Conservation (phyloP, 768 basidiomycete species). For the Cyclocybe cylindracea region DNA sequence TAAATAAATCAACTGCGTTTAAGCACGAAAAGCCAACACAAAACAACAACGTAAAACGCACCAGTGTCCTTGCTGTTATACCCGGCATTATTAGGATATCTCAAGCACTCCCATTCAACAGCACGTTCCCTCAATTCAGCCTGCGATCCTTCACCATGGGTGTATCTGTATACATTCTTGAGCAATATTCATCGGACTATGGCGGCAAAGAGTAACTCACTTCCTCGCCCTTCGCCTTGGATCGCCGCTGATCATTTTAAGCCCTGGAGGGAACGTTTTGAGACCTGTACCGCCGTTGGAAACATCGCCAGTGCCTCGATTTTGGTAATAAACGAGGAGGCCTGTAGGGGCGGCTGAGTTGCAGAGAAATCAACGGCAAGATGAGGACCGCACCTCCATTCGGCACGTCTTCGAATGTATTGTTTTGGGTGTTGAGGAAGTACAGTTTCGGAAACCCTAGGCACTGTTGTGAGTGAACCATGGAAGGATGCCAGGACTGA, state of each 20-base stretch:
- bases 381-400: slow-evolving; percentile 32
- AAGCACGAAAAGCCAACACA: background rate
- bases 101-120: slow-evolving; percentile 39
- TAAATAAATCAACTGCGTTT: background rate
- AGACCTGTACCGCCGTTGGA: slow-evolving; percentile 40
- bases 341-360: slow-evolving; percentile 15
- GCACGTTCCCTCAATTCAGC: slow-evolving; percentile 40
- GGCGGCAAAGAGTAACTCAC: slow-evolving; percentile 13
- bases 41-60: background rate
- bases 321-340: slow-evolving; percentile 43
- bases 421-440: slow-evolving; percentile 39
- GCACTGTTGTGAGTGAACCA: no score
- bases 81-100: slow-evolving; percentile 31
- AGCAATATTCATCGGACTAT: background rate
- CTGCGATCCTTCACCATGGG: slow-evolving; percentile 34
- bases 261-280: slow-evolving; percentile 43
- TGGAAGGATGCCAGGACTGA: background rate
- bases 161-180: slow-evolving; percentile 20
- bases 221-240: slow-evolving; percentile 35
- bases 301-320: slow-evolving; percentile 37
- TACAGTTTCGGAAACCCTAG: slow-evolving; percentile 44
- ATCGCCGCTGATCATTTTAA: slow-evolving; percentile 45
- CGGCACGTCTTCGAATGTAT: slow-evolving; percentile 34
- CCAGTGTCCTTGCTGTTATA: slow-evolving; percentile 26
- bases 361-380: background rate